phyloP scores from a whole-genome alignment of 768 basidiomycete species.

The Royoungia palumana region DNA sequence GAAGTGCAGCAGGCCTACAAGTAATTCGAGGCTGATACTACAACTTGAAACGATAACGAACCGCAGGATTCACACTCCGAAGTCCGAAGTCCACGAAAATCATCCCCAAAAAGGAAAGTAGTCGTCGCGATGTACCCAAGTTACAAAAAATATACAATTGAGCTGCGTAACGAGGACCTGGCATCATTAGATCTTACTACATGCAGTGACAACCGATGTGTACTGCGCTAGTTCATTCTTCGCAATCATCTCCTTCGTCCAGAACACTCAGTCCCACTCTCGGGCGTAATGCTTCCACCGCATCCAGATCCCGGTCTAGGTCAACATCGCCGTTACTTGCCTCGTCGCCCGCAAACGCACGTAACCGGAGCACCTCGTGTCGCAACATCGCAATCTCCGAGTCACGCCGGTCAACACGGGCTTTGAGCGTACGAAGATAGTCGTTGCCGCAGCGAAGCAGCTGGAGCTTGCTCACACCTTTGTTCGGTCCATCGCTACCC shows the following conservation, averaged over 20 bases:
- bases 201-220: slow-evolving; percentile 1
- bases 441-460: slow-evolving; percentile 89
- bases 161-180: background rate
- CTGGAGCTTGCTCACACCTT: slow-evolving; percentile 91
- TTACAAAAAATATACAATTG: background rate
- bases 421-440: slow-evolving; percentile 74
- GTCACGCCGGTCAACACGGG: slow-evolving; percentile 75
- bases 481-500: slow-evolving; percentile 88
- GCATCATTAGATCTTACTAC: slow-evolving; percentile 7
- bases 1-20: no score
- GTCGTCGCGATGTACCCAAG: background rate
- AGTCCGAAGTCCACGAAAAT: slow-evolving; percentile 27
- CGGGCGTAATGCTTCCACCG: slow-evolving; percentile 20
- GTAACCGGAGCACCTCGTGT: slow-evolving; percentile 60
- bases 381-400: slow-evolving; percentile 69
- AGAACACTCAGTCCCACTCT: slow-evolving; percentile 22
- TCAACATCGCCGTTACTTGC: slow-evolving; percentile 23
- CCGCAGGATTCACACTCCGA: slow-evolving; percentile 20
- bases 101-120: slow-evolving; percentile 18
- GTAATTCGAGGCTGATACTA: no score
- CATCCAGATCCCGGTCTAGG: slow-evolving; percentile 30
- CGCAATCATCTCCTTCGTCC: slow-evolving; percentile 34
- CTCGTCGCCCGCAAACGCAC: slow-evolving; percentile 33
- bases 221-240: slow-evolving; percentile 14
- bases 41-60: no score